Conservation (phyloP, 306 rosid genomes). For the Vigna radiata region DNA sequence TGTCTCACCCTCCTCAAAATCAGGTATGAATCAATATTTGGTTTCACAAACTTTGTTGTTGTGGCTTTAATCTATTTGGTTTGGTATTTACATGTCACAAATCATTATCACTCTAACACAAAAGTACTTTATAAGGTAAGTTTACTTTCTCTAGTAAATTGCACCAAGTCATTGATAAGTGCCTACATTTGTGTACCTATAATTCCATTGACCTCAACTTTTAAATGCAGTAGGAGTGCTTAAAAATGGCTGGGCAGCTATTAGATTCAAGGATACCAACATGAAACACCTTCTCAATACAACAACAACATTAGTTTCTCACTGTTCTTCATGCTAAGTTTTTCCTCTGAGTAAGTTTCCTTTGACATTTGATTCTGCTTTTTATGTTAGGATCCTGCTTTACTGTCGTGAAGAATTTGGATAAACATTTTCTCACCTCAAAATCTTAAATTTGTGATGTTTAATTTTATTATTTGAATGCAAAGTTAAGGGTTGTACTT, state of each 20-base stretch:
- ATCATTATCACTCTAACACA: not conserved
- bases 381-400: not conserved
- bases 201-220: not conserved
- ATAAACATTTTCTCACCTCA: too few species aligned
- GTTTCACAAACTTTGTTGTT: not conserved
- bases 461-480: too few species aligned
- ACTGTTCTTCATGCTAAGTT: not conserved
- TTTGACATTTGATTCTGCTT: not conserved
- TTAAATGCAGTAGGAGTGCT: not conserved
- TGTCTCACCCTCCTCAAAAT: not conserved
- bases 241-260: not conserved
- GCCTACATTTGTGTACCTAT: not conserved
- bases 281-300: not conserved
- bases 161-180: not conserved
- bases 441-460: too few species aligned
- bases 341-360: not conserved
- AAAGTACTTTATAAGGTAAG: not conserved
- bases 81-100: not conserved
- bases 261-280: conserved; percentile 2
- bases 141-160: not conserved
- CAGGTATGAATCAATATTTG: conserved; percentile 24
- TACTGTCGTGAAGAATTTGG: not conserved
- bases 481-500: not conserved
- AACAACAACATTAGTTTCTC: not conserved
- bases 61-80: not conserved